phyloP scores from a whole-genome alignment of 169 alveolate species.

The Cryptosporidium bovis region DNA sequence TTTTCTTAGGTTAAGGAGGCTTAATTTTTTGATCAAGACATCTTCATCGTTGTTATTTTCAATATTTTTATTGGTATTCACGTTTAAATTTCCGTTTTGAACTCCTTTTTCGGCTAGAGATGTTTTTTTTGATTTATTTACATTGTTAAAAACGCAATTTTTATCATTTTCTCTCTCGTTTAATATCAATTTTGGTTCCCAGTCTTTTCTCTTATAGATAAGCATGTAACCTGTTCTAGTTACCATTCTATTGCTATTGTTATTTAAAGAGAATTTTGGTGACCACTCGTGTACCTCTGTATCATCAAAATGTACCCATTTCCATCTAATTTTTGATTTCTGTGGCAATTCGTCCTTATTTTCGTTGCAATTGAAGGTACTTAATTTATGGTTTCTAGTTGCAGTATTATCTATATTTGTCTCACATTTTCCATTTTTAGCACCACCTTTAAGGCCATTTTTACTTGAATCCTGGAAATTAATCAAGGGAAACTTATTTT shows the following conservation, averaged over 20 bases:
- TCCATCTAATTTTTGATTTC: constrained; percentile 26
- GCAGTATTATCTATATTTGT: neutral
- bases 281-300: constrained; percentile 67
- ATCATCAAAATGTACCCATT: constrained; percentile 71
- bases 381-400: neutral
- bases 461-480: constrained; percentile 27
- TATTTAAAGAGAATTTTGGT: constrained; percentile 48
- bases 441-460: constrained; percentile 51
- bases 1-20: constrained; percentile 34
- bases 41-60: neutral
- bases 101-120: neutral
- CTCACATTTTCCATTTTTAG: neutral
- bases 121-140: neutral
- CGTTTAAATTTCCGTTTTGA: neutral
- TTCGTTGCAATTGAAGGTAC: neutral
- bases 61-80: neutral
- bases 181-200: constrained; percentile 33
- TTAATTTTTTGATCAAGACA: constrained; percentile 25
- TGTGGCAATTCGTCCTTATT: neutral
- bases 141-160: neutral
- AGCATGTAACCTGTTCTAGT: constrained; percentile 72
- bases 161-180: neutral
- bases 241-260: constrained; percentile 39
- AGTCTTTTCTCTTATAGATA: constrained; percentile 58
- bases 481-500: neutral